Conservation (phyloP, 106 monocot genomes). For the Acorus gramineus region DNA sequence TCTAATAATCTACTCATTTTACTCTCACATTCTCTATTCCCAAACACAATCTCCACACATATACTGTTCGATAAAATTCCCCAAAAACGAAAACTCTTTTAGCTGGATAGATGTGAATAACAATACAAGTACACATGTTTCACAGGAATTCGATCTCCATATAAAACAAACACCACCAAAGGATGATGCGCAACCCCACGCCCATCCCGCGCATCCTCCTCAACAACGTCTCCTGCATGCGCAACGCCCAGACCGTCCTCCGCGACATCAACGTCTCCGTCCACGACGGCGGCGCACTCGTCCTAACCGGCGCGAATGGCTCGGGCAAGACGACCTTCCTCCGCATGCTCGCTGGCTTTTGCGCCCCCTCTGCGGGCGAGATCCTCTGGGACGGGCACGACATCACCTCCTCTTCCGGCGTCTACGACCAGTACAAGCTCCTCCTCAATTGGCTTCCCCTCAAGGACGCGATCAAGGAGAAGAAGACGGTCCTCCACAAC, state of each 20-base stretch:
- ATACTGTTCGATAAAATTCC: too few relatives aligned
- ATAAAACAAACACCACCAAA: too few relatives aligned
- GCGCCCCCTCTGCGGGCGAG: conserved; percentile 85
- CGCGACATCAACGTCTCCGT: conserved; percentile 72
- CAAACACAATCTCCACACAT: too few relatives aligned
- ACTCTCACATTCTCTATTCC: too few relatives aligned
- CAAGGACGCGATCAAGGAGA: conserved; percentile 77
- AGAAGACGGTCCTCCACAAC: conserved; percentile 76
- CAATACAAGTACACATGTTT: too few relatives aligned
- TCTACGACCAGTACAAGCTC: conserved; percentile 93
- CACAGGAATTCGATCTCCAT: too few relatives aligned
- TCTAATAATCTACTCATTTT: too few relatives aligned
- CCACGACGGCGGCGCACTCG: conserved; percentile 80
- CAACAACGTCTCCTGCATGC: conserved; percentile 93
- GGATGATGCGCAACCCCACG: conserved; percentile 21
- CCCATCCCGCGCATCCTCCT: conserved; percentile 53
- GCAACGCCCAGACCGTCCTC: conserved; percentile 83
- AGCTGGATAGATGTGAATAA: too few relatives aligned
- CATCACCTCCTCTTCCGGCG: conserved; percentile 51
- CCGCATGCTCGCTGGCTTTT: conserved; percentile 92
- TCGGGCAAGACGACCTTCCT: conserved; percentile 98
- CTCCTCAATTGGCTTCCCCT: conserved; percentile 91
- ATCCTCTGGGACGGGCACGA: conserved; percentile 97
- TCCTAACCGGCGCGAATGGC: conserved; percentile 81
- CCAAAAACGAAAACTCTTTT: too few relatives aligned